These are phyloP conservation scores for Diaporthe amygdali DNA, from an alignment of 2,329 filamentous ascomycete genomes.

Conservation along the genomic window DNA sequence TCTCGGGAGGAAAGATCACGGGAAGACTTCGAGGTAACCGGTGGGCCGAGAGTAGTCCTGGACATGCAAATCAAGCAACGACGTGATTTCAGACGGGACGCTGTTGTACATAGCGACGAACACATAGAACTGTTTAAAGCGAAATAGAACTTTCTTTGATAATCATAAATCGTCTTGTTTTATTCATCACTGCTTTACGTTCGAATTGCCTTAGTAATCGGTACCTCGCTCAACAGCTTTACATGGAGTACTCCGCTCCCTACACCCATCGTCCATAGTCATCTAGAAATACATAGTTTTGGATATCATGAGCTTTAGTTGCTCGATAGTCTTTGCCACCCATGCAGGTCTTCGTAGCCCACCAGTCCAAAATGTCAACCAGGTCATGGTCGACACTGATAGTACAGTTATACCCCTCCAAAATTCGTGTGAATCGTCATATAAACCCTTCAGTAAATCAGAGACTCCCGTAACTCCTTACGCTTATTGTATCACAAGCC, in stretches of 20 bases:
- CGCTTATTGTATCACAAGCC: not conserved
- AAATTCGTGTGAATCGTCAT: not conserved
- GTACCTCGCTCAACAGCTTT: not conserved
- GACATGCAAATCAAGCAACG: not conserved
- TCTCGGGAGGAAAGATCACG: not conserved
- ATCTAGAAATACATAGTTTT: constrained; percentile 5
- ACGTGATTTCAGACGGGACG: too few relatives aligned
- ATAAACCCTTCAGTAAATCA: not conserved
- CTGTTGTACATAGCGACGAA: not conserved
- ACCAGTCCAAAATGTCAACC: not conserved
- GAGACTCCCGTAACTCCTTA: constrained; percentile 6
- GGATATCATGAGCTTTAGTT: constrained; percentile 8
- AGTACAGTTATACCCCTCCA: not conserved
- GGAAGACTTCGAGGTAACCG: not conserved
- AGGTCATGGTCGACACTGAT: not conserved
- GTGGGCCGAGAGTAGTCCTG: not conserved
- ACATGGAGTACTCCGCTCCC: not conserved
- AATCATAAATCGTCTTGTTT: not conserved
- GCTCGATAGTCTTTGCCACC: not conserved
- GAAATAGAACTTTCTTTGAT: not conserved
- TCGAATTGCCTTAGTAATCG: not conserved
- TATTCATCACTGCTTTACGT: not conserved
- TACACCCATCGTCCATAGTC: not conserved
- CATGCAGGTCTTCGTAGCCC: not conserved
- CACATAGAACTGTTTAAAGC: not conserved